Conservation (phyloP, 2,329 filamentous ascomycete genomes). For the Aspergillus neotritici region DNA sequence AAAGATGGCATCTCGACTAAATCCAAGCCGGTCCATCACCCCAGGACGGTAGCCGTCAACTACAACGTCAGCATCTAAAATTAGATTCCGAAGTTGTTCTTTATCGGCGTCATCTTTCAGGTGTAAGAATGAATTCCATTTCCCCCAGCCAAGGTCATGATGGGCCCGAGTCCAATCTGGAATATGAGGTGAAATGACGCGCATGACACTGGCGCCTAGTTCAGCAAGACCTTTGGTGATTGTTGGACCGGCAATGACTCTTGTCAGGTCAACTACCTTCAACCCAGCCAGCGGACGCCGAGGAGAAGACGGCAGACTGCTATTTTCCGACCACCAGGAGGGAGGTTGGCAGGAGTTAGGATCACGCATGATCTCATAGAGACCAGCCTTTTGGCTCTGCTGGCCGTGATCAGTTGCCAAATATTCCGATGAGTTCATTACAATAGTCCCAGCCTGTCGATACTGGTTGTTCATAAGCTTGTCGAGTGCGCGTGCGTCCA, state of each 20-base stretch:
- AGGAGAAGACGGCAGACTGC: no score
- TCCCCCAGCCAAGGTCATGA: constrained; percentile 67
- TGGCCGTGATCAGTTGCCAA: constrained; percentile 6
- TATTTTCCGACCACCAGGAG: not conserved
- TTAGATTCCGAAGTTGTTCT: constrained; percentile 53
- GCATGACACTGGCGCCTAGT: constrained; percentile 68
- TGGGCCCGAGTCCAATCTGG: constrained; percentile 69
- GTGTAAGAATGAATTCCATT: constrained; percentile 61
- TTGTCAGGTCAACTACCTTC: constrained; percentile 68
- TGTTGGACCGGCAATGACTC: constrained; percentile 70
- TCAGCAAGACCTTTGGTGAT: constrained; percentile 67
- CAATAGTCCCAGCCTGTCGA: constrained; percentile 7
- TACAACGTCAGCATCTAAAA: constrained; percentile 60
- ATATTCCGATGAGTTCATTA: constrained; percentile 5
- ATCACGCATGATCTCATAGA: constrained; percentile 4
- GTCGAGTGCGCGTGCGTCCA: constrained; percentile 2
- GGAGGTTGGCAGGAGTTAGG: not conserved
- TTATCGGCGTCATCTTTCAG: constrained; percentile 54
- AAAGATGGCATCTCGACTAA: constrained; percentile 52
- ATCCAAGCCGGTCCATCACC: constrained; percentile 59
- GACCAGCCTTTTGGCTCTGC: not conserved
- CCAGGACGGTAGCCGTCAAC: constrained; percentile 67
- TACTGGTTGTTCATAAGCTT: constrained; percentile 5
- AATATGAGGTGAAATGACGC: constrained; percentile 62
- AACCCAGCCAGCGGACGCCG: constrained; percentile 51